Base-by-base conservation (phyloP, 2,329 filamentous ascomycete species). In the Remersonia thermophila region DNA sequence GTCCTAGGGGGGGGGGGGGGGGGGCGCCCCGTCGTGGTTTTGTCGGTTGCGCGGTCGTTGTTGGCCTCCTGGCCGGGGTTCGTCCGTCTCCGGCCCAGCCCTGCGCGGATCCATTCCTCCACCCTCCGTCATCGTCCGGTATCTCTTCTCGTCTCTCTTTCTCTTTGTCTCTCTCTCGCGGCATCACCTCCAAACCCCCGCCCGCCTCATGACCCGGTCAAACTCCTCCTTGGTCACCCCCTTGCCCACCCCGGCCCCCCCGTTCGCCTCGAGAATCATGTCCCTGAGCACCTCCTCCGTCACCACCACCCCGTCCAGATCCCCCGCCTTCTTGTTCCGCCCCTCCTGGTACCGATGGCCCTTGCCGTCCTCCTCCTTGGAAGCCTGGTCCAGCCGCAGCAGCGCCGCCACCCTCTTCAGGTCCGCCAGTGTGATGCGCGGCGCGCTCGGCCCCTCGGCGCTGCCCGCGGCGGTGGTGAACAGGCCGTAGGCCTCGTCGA, bases 181-280 rank as follows among this genome's bases (percentile, higher is more conserved):
- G 5, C 5, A 23, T 23, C 67, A 80, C 56, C 75, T 77, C 70
- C 89, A 89, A 27, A 87, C 77, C 1, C 86, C 86, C 5, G 86
- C 87, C 49, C 82, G 68, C 46, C 68, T 73, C 85, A 94, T 89
- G 4, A 94, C 83, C 37, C 73, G 73, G 58, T 86, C 80, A 60
- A 94, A 94, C 52, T 95, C 84, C 35, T 82, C 78, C 52, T 78
- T 65, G 28, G 66, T 73, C 8, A 93, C 89, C 7, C 82, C 84
- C 38, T 66, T 71, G 27, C 66, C 73, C 9, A 82, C 71, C 12
- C 81, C 79, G 3, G 70, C 75, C 2, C 83, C 85, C 3, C 83
- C 83, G 57, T 93, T 95, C 33, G 89, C 91, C 66, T 96, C 89
- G 33, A 86, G 64, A 39, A 98, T 80, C 91, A 98, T 98, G 63